Evolutionary conservation across 495 filamentous ascomycete genomes (phyloP), one percentile per base, ranked within the genome.

Genomic region (Coniosporium apollinis): DNA sequence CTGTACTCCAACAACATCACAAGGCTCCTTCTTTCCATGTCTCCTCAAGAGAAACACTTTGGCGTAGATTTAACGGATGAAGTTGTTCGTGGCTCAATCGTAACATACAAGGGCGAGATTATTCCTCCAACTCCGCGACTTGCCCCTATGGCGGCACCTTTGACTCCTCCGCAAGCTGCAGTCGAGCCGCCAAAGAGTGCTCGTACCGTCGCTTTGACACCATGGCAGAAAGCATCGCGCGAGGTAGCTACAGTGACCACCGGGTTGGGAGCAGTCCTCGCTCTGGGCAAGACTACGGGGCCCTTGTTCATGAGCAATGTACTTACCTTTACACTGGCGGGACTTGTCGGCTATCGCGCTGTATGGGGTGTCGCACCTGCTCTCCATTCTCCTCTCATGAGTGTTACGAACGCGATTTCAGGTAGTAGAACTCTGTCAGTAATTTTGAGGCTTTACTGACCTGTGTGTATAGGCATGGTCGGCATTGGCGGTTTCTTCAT

Each of bases 1-100:
- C 56, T 87, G 17, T 87, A 84, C 57, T 82, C 77, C 13, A 87
- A 87, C 64, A 87, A 87, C 45, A 82, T 87, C 46, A 81, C 73
- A 39, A 86, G 84, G 50, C 76, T 76, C 44, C 65, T 87, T 6
- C 62, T 87, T 19, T 84, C 79, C 1, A 79, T 87, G 64, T 57
- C 71, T 7, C 76, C 80, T 2, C 61, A 75, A 44, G 74, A 82
- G 0, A 80, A 77, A 39, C 64, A 73, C 18, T 85, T 76, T 43
- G 77, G 76, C 0, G 55, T 87, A 30, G 78, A 85, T 38, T 56
- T 85, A 39, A 67, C 65, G 9, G 81, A 87, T 44, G 81, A 85
- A 48, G 81, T 87, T 11, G 75, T 82, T 24, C 72, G 81, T 3
- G 79, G 79, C 5, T 70, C 79, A 1, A 83, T 85, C 33, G 78